phyloP scores from a whole-genome alignment of 768 basidiomycete genomes.

The Pilatotrama ljubarskyi region DNA sequence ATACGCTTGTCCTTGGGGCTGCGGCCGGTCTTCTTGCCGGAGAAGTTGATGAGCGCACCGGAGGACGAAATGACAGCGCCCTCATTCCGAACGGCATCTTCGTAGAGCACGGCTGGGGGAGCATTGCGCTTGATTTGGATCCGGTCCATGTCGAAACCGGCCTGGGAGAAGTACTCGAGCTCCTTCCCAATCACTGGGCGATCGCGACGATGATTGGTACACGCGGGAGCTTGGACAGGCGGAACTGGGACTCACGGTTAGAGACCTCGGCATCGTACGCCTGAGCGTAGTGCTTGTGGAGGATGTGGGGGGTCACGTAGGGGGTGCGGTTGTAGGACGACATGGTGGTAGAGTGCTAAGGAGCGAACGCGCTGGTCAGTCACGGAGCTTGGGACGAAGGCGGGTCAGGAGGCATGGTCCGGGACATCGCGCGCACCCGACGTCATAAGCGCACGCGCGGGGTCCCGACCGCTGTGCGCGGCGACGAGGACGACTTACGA shows the following conservation, averaged over 20 bases:
- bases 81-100: conserved; percentile 98
- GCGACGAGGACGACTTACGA: conserved; percentile 11
- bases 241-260: conserved; percentile 47
- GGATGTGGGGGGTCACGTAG: conserved; percentile 87
- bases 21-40: conserved; percentile 98
- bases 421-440: conserved; percentile 3
- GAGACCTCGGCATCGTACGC: conserved; percentile 63
- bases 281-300: conserved; percentile 84
- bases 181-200: conserved; percentile 83
- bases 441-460: conserved; percentile 1
- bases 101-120: conserved; percentile 86
- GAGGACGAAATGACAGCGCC: conserved; percentile 96
- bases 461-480: neutral
- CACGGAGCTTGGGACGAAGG: neutral
- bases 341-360: conserved; percentile 44
- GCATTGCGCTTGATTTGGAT: conserved; percentile 96
- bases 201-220: conserved; percentile 15
- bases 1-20: conserved; percentile 99
- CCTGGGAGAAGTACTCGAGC: conserved; percentile 96
- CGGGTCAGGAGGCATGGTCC: conserved; percentile 2
- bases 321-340: conserved; percentile 72
- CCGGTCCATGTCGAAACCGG: conserved; percentile 98
- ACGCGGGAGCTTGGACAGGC: neutral
- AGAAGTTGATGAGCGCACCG: conserved; percentile 99
- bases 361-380: neutral